Percentiles rank a stretch among this genome's conserved stretches.
Conservation (phyloP, 2,329 filamentous ascomycete species). For the Pseudovirgaria hyperparasitica region DNA sequence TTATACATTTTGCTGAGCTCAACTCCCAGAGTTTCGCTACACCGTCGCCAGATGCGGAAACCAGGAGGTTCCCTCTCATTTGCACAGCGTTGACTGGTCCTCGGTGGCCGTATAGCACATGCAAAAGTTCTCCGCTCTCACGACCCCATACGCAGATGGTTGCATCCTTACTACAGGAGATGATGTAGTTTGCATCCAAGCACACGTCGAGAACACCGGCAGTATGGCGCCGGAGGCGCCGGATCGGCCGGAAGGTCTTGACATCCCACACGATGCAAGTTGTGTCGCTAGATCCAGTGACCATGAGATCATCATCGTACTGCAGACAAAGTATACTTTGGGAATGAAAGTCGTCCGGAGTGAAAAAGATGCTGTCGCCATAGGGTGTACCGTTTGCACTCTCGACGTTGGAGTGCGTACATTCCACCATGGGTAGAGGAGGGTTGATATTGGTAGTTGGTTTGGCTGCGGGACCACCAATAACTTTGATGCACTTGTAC, state of each 20-base stretch:
- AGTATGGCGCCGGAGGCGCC: constrained; percentile 63
- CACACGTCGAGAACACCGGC: constrained; percentile 89
- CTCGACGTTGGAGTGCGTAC: constrained; percentile 30
- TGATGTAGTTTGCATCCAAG: constrained; percentile 83
- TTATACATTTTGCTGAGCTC: constrained; percentile 73
- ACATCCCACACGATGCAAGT: constrained; percentile 88
- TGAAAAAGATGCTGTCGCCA: constrained; percentile 33
- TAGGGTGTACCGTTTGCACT: constrained; percentile 34
- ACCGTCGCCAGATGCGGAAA: constrained; percentile 89
- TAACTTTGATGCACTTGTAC: constrained; percentile 70
- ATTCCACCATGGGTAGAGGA: constrained; percentile 26
- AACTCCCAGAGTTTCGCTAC: constrained; percentile 93
- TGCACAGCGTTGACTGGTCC: constrained; percentile 96
- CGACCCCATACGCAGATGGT: constrained; percentile 94
- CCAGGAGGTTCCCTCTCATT: constrained; percentile 81
- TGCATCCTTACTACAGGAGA: constrained; percentile 93
- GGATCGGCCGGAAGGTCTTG: constrained; percentile 48
- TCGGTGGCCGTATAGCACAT: constrained; percentile 70
- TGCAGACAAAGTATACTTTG: constrained; percentile 91
- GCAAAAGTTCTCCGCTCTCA: constrained; percentile 58
- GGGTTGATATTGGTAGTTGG: constrained; percentile 37
- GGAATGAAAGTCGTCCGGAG: constrained; percentile 55
- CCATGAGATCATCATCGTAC: constrained; percentile 84
- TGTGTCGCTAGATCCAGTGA: constrained; percentile 87
- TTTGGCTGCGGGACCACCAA: constrained; percentile 59